Evolutionary conservation across 2,329 filamentous ascomycete species (phyloP).

Genomic region (Aspergillus aculeatinus): DNA sequence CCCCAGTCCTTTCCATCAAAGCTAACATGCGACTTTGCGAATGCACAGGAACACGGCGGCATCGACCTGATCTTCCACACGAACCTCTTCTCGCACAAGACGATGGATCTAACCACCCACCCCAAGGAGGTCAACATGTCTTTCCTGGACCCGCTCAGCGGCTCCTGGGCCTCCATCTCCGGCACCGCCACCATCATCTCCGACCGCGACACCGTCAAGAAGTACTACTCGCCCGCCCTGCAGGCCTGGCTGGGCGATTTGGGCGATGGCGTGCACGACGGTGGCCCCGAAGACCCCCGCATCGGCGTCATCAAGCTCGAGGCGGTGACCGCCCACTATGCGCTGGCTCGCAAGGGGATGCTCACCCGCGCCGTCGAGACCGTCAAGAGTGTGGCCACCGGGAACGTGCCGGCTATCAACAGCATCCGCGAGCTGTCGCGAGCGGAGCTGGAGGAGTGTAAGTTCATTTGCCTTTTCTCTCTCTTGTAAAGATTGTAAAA

Average conservation of each 20-base stretch:
- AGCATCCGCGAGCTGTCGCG: slow-evolving; percentile 72
- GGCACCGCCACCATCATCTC: slow-evolving; percentile 69
- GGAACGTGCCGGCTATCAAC: slow-evolving; percentile 70
- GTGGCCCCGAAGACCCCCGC: slow-evolving; percentile 75
- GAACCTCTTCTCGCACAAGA: slow-evolving; percentile 87
- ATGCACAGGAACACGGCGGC: slow-evolving; percentile 67
- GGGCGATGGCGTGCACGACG: slow-evolving; percentile 79
- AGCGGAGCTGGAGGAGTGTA: slow-evolving; percentile 63
- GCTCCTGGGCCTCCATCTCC: slow-evolving; percentile 86
- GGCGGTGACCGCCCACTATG: slow-evolving; percentile 70
- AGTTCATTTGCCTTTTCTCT: slow-evolving; percentile 17
- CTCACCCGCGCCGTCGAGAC: slow-evolving; percentile 67
- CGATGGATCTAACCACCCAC: slow-evolving; percentile 72
- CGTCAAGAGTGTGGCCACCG: slow-evolving; percentile 72
- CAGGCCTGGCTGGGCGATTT: slow-evolving; percentile 88
- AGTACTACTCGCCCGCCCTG: slow-evolving; percentile 71
- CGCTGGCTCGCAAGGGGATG: slow-evolving; percentile 61
- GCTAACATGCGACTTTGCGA: background rate
- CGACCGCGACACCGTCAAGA: slow-evolving; percentile 66
- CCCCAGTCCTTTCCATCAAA: background rate
- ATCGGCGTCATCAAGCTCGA: slow-evolving; percentile 79
- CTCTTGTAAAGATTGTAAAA: background rate
- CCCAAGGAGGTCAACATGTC: slow-evolving; percentile 73
- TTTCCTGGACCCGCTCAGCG: slow-evolving; percentile 69
- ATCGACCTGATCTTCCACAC: slow-evolving; percentile 87